A percentile compares a stretch with the other conserved stretches of the same genome.
Evolutionary conservation across 176 grass and related monocot species (phyloP).

Genomic region (Triticum dicoccoides): DNA sequence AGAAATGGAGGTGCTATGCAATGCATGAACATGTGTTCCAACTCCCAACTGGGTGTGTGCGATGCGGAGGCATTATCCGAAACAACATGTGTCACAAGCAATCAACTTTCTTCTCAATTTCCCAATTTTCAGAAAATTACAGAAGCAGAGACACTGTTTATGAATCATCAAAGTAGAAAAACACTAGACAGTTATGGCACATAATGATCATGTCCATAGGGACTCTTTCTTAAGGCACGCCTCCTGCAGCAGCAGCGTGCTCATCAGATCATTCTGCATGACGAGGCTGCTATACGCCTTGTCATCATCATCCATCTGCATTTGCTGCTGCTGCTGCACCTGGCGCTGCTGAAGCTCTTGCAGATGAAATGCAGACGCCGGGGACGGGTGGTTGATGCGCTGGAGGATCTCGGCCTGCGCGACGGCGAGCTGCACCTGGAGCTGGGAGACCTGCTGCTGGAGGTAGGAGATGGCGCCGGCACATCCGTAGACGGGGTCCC

Average conservation of each 20-base stretch:
- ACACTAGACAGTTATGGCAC: background rate
- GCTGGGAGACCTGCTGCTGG: slow-evolving; percentile 69
- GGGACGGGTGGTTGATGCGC: slow-evolving; percentile 46
- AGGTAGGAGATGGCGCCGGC: slow-evolving; percentile 78
- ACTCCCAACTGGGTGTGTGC: background rate
- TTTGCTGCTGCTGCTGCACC: slow-evolving; percentile 7
- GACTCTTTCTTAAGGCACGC: slow-evolving; percentile 59
- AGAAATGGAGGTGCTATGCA: background rate
- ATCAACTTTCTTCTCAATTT: slow-evolving; percentile 12
- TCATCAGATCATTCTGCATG: slow-evolving; percentile 1
- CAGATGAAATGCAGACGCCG: background rate
- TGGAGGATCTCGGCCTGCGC: slow-evolving; percentile 52
- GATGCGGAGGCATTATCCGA: background rate
- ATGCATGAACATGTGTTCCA: background rate
- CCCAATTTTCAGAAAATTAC: slow-evolving; percentile 19
- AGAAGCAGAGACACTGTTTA: background rate
- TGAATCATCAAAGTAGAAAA: background rate
- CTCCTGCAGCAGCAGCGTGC: slow-evolving; percentile 42
- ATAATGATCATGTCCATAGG: slow-evolving; percentile 46
- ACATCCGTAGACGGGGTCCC: slow-evolving; percentile 89
- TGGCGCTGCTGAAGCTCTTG: background rate
- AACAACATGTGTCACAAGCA: background rate
- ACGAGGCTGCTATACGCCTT: background rate
- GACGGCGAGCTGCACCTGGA: slow-evolving; percentile 71
- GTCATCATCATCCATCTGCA: background rate